Evolutionary conservation across 176 grass and related monocot genomes (phyloP).

Genomic region (Triticum aestivum): IWGSC_CS_RefSeq_v2.1 NC_057800.1:608753413-608753912

Average conservation of each 20-base stretch:
- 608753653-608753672: neutral
- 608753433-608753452: too few relatives aligned
- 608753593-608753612: neutral
- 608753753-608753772: neutral
- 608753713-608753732: neutral
- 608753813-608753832: too few relatives aligned
- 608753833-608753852: too few relatives aligned
- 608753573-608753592: neutral
- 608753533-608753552: neutral
- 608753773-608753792: slow-evolving; percentile 3
- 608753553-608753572: neutral
- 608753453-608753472: too few relatives aligned
- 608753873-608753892: too few relatives aligned
- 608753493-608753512: too few relatives aligned
- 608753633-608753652: neutral
- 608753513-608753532: too few relatives aligned
- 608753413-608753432: too few relatives aligned
- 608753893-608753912: too few relatives aligned
- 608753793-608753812: neutral
- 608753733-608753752: neutral
- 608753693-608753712: neutral
- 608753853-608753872: too few relatives aligned
- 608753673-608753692: neutral
- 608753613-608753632: neutral
- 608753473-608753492: too few relatives aligned